Evolutionary conservation across 352 stramenopile species (phyloP).

Genomic region (Phytopythium sindhum): DNA sequence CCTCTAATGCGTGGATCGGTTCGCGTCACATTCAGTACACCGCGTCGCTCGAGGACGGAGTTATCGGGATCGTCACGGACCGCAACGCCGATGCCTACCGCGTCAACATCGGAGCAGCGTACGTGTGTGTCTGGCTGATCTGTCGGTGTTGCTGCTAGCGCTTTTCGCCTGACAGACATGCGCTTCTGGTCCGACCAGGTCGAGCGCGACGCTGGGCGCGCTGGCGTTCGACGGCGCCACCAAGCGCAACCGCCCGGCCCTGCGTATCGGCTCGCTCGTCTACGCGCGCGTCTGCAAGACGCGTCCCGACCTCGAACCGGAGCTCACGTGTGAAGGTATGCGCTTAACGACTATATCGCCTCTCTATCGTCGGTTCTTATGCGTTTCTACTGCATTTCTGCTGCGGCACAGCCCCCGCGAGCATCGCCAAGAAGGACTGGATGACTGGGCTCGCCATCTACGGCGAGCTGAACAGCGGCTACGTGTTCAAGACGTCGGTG

Average conservation of each 20-base stretch:
- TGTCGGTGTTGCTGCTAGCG: not conserved
- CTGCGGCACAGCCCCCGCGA: slow-evolving; percentile 53
- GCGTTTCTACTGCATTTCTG: not conserved
- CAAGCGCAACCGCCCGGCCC: slow-evolving; percentile 95
- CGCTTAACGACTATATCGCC: not conserved
- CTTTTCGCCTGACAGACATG: not conserved
- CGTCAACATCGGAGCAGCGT: slow-evolving; percentile 93
- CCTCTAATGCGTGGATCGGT: not conserved
- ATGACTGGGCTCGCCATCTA: slow-evolving; percentile 97
- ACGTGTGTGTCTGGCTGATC: slow-evolving; percentile 22
- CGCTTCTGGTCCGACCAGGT: slow-evolving; percentile 26
- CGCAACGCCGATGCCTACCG: slow-evolving; percentile 92
- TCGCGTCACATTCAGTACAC: slow-evolving; percentile 46
- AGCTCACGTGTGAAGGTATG: slow-evolving; percentile 93
- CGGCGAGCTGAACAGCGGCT: slow-evolving; percentile 93
- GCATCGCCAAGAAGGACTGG: slow-evolving; percentile 95
- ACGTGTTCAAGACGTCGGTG: slow-evolving; percentile 86
- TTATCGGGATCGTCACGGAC: slow-evolving; percentile 95
- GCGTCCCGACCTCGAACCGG: slow-evolving; percentile 88
- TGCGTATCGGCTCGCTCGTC: slow-evolving; percentile 91
- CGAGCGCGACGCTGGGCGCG: slow-evolving; percentile 57
- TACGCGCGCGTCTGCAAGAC: slow-evolving; percentile 93
- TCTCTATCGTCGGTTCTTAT: not conserved
- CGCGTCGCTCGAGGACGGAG: slow-evolving; percentile 80
- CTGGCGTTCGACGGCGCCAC: slow-evolving; percentile 97